These are phyloP conservation scores for Polygonum aviculare DNA, from an alignment of 148 eudicot genomes.

Conservation along the genomic window DNA sequence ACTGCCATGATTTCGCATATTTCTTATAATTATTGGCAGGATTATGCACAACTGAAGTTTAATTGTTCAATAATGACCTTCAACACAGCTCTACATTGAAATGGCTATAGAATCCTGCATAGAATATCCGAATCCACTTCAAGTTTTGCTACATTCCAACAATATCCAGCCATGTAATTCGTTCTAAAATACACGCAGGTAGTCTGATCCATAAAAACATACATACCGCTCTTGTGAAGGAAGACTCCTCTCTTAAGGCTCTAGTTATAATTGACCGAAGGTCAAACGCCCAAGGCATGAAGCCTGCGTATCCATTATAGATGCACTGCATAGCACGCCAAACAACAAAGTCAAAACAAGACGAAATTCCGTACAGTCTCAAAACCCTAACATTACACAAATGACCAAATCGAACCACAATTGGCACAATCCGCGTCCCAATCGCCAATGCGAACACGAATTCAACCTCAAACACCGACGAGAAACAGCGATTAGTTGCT, in stretches of 20 bases:
- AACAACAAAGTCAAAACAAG: not conserved
- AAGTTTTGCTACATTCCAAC: not conserved
- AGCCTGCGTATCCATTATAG: conserved; percentile 69
- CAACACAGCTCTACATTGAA: not conserved
- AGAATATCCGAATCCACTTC: not conserved
- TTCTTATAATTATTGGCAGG: not conserved
- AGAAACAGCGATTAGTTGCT: not conserved
- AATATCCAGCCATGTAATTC: not conserved
- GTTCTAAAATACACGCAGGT: not conserved
- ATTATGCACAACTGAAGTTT: not conserved
- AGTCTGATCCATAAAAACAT: too few relatives aligned
- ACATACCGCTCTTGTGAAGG: conserved; percentile 17
- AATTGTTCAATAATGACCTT: not conserved
- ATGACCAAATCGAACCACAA: not conserved
- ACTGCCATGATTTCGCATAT: not conserved
- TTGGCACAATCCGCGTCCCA: not conserved
- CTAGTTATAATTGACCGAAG: conserved; percentile 47
- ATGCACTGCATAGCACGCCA: conserved; percentile 46
- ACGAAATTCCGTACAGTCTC: not conserved
- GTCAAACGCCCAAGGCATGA: conserved; percentile 66
- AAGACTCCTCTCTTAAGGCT: conserved; percentile 47
- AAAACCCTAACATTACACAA: not conserved
- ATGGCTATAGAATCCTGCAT: not conserved
- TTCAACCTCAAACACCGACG: not conserved
- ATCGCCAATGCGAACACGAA: not conserved